Percentiles rank a stretch among this genome's conserved stretches.
These are phyloP conservation scores for Lasiodiplodia citricola DNA, from an alignment of 2,329 filamentous ascomycete species.

Conservation along the genomic window DNA sequence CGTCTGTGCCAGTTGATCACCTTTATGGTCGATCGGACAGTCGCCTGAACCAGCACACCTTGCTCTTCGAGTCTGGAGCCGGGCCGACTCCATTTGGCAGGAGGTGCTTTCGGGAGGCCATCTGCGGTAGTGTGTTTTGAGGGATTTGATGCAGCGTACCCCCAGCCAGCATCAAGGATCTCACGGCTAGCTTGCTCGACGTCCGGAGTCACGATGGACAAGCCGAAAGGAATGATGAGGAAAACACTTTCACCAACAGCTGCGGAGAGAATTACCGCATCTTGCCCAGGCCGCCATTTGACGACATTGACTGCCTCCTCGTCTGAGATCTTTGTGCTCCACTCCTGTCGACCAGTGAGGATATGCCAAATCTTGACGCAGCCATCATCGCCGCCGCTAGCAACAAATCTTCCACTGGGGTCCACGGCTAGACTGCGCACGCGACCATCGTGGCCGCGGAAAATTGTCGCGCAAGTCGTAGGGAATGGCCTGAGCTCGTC, in stretches of 20 bases:
- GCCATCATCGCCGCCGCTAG: conserved; percentile 93
- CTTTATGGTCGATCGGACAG: conserved; percentile 81
- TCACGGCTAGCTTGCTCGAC: conserved; percentile 76
- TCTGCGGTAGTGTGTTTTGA: conserved; percentile 62
- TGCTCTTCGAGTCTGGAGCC: conserved; percentile 73
- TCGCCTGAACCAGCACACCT: conserved; percentile 80
- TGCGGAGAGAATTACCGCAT: conserved; percentile 80
- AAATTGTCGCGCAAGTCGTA: conserved; percentile 84
- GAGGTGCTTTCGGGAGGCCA: conserved; percentile 70
- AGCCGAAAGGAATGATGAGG: conserved; percentile 69
- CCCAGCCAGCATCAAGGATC: conserved; percentile 86
- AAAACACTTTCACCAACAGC: conserved; percentile 85
- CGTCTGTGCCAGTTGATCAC: conserved; percentile 91
- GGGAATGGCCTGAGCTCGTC: conserved; percentile 96
- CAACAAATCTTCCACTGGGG: conserved; percentile 82
- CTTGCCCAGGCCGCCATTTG: conserved; percentile 84
- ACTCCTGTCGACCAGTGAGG: conserved; percentile 82
- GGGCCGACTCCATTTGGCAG: conserved; percentile 84
- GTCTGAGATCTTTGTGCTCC: conserved; percentile 78
- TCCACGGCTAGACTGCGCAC: conserved; percentile 86
- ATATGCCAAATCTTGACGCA: conserved; percentile 91
- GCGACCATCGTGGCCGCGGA: conserved; percentile 84
- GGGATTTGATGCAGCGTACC: conserved; percentile 70
- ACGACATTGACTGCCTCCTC: conserved; percentile 84
- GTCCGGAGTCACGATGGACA: conserved; percentile 72